These are phyloP conservation scores for Mycena epipterygia DNA, from an alignment of 768 basidiomycete species.

Conservation along the genomic window DNA sequence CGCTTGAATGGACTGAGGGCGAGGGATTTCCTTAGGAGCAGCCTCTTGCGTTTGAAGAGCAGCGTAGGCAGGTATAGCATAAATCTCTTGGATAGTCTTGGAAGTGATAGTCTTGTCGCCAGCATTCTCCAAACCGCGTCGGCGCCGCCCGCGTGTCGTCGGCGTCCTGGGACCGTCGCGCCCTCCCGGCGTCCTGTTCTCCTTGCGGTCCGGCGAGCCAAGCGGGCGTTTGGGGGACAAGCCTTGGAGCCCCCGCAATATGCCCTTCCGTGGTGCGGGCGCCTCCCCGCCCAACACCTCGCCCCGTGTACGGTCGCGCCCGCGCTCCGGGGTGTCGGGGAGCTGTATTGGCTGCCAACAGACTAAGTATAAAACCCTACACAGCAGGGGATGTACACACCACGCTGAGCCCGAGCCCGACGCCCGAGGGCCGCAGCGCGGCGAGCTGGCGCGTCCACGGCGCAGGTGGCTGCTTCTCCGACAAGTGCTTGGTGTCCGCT, in stretches of 20 bases:
- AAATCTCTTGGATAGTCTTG: not conserved
- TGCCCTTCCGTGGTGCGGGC: constrained; percentile 4
- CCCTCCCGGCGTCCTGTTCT: constrained; percentile 22
- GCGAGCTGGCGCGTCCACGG: constrained; percentile 32
- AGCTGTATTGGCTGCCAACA: not conserved
- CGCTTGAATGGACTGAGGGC: not conserved
- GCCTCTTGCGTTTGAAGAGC: constrained; percentile 8
- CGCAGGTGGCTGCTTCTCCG: constrained; percentile 16
- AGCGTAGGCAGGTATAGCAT: not conserved
- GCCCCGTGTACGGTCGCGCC: constrained; percentile 20
- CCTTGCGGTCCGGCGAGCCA: constrained; percentile 32
- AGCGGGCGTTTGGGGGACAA: constrained; percentile 22
- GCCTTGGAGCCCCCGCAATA: constrained; percentile 30
- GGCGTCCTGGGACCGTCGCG: constrained; percentile 6
- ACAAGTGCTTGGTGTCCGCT: constrained; percentile 11
- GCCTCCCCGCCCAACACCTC: constrained; percentile 2
- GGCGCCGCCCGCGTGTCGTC: constrained; percentile 23
- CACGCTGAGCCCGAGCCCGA: constrained; percentile 31
- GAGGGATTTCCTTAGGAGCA: not conserved
- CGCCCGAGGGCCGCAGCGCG: constrained; percentile 25
- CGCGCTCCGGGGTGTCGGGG: constrained; percentile 22
- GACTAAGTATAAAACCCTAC: not conserved
- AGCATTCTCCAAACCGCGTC: not conserved
- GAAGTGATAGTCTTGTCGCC: not conserved
- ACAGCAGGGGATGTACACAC: not conserved